phyloP scores from a whole-genome alignment of 2,329 filamentous ascomycete species.

The Paraconiothyrium brasiliense region DNA sequence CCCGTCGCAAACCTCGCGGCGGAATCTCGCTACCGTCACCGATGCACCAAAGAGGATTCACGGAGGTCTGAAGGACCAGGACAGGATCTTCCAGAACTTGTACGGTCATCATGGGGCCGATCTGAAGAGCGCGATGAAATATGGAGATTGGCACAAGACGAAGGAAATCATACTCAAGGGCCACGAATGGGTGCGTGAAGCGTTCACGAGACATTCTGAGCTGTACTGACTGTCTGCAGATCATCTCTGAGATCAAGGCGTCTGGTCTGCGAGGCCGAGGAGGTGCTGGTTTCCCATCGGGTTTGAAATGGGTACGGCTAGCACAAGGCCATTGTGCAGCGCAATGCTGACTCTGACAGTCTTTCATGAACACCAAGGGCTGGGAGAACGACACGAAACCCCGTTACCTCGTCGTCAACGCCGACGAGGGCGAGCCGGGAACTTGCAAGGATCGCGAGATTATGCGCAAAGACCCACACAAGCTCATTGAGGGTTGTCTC shows the following conservation, averaged over 20 bases:
- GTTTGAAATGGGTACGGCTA: slow-evolving; percentile 89
- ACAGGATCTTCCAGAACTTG: slow-evolving; percentile 98
- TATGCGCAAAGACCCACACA: slow-evolving; percentile 99
- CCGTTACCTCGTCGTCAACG: slow-evolving; percentile 96
- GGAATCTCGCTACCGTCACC: slow-evolving; percentile 72
- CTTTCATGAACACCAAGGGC: slow-evolving; percentile 99
- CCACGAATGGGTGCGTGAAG: slow-evolving; percentile 80
- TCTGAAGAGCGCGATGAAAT: slow-evolving; percentile 93
- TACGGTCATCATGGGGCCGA: slow-evolving; percentile 93
- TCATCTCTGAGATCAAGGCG: slow-evolving; percentile 96
- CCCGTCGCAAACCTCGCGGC: slow-evolving; percentile 61
- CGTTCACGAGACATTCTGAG: background rate
- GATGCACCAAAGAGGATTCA: slow-evolving; percentile 70
- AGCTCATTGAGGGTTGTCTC: slow-evolving; percentile 96
- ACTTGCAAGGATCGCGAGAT: slow-evolving; percentile 99
- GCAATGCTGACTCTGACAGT: slow-evolving; percentile 63
- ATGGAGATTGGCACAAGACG: slow-evolving; percentile 99
- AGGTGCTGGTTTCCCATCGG: slow-evolving; percentile 97
- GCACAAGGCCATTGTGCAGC: slow-evolving; percentile 10
- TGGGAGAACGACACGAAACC: slow-evolving; percentile 99
- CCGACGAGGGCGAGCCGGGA: slow-evolving; percentile 97
- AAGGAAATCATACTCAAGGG: slow-evolving; percentile 98
- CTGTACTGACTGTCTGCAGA: slow-evolving; percentile 59
- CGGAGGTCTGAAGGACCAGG: slow-evolving; percentile 92
- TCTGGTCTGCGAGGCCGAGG: slow-evolving; percentile 95